These are phyloP conservation scores for Blastobotrys raffinosifermentans DNA, from an alignment of 1,139 yeast genomes.

Conservation along the genomic window DNA sequence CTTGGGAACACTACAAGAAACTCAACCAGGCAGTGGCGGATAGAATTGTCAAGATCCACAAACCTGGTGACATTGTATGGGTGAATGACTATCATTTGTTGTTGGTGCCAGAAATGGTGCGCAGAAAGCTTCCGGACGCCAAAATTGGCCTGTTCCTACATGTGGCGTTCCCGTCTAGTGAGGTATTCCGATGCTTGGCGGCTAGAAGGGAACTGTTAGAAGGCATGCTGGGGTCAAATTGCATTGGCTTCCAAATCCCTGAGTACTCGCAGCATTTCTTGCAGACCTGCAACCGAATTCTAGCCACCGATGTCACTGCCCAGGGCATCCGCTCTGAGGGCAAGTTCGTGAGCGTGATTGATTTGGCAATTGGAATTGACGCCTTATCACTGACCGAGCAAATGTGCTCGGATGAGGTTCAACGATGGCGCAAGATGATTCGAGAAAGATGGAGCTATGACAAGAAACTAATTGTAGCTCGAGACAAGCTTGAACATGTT, in stretches of 20 bases:
- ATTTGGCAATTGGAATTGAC: conserved; percentile 85
- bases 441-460: conserved; percentile 67
- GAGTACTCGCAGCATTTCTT: conserved; percentile 92
- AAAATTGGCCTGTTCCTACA: conserved; percentile 89
- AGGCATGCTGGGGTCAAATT: conserved; percentile 87
- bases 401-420: conserved; percentile 48
- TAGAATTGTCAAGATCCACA: conserved; percentile 56
- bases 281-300: conserved; percentile 80
- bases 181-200: conserved; percentile 90
- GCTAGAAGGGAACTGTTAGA: conserved; percentile 69
- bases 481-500: conserved; percentile 83
- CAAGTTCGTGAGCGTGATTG: conserved; percentile 59
- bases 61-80: conserved; percentile 75
- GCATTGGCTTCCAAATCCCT: conserved; percentile 82
- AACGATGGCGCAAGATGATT: conserved; percentile 63
- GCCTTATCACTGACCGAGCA: conserved; percentile 48
- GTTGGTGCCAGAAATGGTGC: conserved; percentile 78
- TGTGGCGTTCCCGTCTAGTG: conserved; percentile 93
- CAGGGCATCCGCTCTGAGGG: conserved; percentile 67
- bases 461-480: conserved; percentile 67
- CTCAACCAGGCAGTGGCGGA: conserved; percentile 81
- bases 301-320: conserved; percentile 77
- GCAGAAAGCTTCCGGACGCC: conserved; percentile 71
- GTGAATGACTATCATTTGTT: conserved; percentile 89
- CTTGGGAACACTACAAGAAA: conserved; percentile 78